Evolutionary conservation across 129 eudicot genomes (phyloP), one percentile per base, ranked within the genome.

Genomic region (Flaveria brownii): DNA sequence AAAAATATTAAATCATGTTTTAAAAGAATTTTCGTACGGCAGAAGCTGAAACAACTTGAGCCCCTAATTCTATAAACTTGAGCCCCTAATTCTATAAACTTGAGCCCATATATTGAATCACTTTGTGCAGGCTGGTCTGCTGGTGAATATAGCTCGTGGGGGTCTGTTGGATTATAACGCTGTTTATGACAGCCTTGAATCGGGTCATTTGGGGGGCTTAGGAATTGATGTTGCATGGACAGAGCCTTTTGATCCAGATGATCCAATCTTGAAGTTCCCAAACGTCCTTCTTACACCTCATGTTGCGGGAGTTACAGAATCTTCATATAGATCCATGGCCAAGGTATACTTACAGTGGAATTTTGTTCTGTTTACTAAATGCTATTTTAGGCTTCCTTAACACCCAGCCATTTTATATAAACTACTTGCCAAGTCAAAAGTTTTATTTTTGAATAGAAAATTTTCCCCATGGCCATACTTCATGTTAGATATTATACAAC

Each of bases 151-250:
- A 55, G 96, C 96, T 25, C 91, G 97, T 63, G 98, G 98, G 49
- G 97, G 98, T 51, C 90, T 94, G 49, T 75, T 94, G 82, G 88
- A 91, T 71, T 94, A 91, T 73, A 88, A 91, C 15, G 91, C 97
- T 0, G 91, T 94, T 69, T 43, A 77, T 56, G 42, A 68, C 25
- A 70, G 84, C 54, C 87, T 94, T 55, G 74, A 87, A 79, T 87
- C 92, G 0, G 93, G 99, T 67, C 89, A 94, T 61, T 83, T 94
- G 85, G 99, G 99, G 51, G 99, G 99, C 10, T 70, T 94, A 81
- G 99, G 93, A 22, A 89, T 82, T 23, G 99, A 94, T 68, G 99
- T 94, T 71, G 97, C 99, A 47, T 94, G 99, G 99, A 82, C 87
- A 1, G 99, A 94, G 77, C 97, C 99, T 45, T 87, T 94, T 76